Evolutionary conservation across 1,284 basidiomycete species (phyloP), one percentile per base, ranked within the genome.

Genomic region (Pseudozyma thailandica): DNA sequence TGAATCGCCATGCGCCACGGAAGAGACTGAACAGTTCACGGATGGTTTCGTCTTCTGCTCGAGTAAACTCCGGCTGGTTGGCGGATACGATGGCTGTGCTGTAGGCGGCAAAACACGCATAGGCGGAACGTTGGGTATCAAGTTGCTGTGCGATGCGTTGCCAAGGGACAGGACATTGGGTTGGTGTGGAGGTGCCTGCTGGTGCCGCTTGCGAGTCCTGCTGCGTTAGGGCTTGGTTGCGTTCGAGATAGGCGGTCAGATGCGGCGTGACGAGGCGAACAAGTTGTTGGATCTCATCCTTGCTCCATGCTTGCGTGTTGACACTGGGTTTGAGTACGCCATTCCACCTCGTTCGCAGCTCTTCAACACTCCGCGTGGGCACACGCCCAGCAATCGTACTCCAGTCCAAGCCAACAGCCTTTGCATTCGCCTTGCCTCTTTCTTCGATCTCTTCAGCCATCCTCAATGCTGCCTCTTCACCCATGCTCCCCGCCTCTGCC

Each of bases 1-100:
- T 66, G 41, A 72, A 50, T 2, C 62, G 53, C 70, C 70, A 72
- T 13, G 63, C 48, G 20, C 63, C 63, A 4, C 64, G 50, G 27
- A 72, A 68, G 35, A 72, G 51, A 10, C 43, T 54, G 49, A 66
- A 72, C 45, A 68, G 64, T 26, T 51, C 26, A 9, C 50, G 46
- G 38, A 56, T 48, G 21, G 57, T 39, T 3, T 53, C 63, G 31
- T 72, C 70, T 26, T 72, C 70, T 8, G 21, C 33, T 0, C 51
- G 21, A 12, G 52, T 57, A 26, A 54, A 27, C 8, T 71, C 61
- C 3, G 59, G 63, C 42, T 68, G 63, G 25, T 72, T 56, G 27
- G 39, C 52, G 8, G 42, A 31, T 1, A 66, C 63, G 6, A 64
- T 33, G 4, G 49, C 55, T 20, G n/a, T 56, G 41, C 58, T 53